Base-by-base conservation (phyloP, 1,284 basidiomycete genomes). In the Trichosporon sp. region DNA sequence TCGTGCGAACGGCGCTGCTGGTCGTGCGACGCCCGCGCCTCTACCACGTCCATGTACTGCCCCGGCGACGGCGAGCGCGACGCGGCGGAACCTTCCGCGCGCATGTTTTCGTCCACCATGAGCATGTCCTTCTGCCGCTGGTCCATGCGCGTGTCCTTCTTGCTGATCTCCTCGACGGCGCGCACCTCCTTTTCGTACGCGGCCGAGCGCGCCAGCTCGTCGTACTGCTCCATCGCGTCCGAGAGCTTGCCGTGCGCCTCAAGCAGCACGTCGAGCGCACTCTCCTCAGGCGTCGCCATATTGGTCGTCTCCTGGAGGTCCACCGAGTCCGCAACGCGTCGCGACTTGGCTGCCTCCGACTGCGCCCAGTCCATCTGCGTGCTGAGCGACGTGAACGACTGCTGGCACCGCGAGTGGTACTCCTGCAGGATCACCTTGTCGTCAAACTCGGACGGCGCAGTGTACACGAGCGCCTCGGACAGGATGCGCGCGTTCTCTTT, bases 281-380 rank as follows among this genome's bases (percentile, higher is more conserved):
- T 67, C 58, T 83, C 81, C 65, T 82, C 80, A 1, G 65, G 66
- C 44, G 67, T 51, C 9, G 64, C 18, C 66, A 70, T 66, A 23
- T 44, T 31, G 23, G 18, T 25, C 23, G 27, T 47, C 29, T 64
- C 62, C 32, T 35, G 35, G 7, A 51, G 23, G 35, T 71, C 70
- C 15, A 64, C 34, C 6, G 70, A 70, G 12, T 73, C 69, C 9
- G 68, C 74, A n/a, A 72, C 65, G 29, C 77, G 75, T 21, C 76
- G 75, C 25, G 79, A 80, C 60, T 74, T 80, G 68, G 68, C 73
- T 2, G 84, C 84, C 70, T 84, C 81, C 0, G 83, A 80, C 66
- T 82, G 79, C 0, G 83, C 84, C 84, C 84, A 85, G 27, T 78
- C 80, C 75, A 85, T 81, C 69, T 85, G 83, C 38, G 78, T 77